Evolutionary conservation across 257 asterid genomes (phyloP).

Genomic region (Cordia subcordata): DNA sequence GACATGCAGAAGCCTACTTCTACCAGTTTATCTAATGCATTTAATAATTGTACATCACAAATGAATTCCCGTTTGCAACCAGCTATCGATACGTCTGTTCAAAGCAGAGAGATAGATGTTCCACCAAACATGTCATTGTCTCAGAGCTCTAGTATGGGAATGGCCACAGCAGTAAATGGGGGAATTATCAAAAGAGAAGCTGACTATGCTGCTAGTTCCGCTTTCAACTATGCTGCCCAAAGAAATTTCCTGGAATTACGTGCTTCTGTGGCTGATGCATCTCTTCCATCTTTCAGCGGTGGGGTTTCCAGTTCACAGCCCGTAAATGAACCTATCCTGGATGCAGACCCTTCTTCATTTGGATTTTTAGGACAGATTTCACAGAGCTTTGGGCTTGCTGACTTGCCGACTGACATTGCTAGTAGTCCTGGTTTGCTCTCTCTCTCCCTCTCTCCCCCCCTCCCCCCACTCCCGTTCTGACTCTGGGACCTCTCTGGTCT

Average conservation of each 20-base stretch:
- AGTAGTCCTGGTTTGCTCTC: constrained; percentile 46
- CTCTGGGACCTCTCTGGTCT: not conserved
- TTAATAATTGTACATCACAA: constrained; percentile 38
- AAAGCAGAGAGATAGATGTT: constrained; percentile 38
- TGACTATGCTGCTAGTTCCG: constrained; percentile 49
- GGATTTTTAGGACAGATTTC: constrained; percentile 53
- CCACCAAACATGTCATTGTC: constrained; percentile 45
- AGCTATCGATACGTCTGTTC: constrained; percentile 34
- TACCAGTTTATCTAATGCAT: constrained; percentile 30
- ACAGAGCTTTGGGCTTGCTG: constrained; percentile 47
- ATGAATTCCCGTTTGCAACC: constrained; percentile 43
- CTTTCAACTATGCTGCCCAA: constrained; percentile 47
- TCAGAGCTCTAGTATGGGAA: constrained; percentile 46
- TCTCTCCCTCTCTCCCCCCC: constrained; percentile 18
- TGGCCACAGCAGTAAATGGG: constrained; percentile 43
- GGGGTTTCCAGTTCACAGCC: constrained; percentile 61
- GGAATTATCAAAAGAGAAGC: constrained; percentile 53
- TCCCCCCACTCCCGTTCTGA: constrained; percentile 4
- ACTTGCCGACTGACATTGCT: constrained; percentile 48
- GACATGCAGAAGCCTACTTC: constrained; percentile 33
- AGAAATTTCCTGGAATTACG: constrained; percentile 54
- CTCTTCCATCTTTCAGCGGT: constrained; percentile 58
- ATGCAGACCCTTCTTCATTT: constrained; percentile 52
- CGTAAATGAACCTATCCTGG: constrained; percentile 48
- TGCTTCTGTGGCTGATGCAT: constrained; percentile 55